phyloP scores from a whole-genome alignment of 73 alveolate species.

The Uronychia binucleata region DNA sequence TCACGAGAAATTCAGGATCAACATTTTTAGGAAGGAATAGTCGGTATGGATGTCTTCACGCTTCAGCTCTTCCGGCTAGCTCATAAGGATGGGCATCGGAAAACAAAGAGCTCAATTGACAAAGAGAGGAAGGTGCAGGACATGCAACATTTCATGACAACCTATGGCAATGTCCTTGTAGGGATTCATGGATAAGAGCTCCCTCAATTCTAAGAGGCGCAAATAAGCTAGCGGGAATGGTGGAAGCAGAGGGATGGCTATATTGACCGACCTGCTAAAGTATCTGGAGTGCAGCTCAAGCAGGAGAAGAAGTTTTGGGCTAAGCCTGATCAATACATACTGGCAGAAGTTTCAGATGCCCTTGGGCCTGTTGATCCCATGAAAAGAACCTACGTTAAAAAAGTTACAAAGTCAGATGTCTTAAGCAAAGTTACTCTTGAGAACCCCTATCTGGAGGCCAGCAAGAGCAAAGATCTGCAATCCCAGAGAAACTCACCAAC shows the following conservation, averaged over 20 bases:
- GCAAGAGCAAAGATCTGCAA: neutral
- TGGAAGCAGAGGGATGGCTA: conserved; percentile 72
- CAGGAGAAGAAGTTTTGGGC: conserved; percentile 41
- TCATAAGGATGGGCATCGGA: neutral
- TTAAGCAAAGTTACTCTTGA: neutral
- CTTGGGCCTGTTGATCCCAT: conserved; percentile 36
- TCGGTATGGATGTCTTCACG: neutral
- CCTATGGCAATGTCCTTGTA: conserved; percentile 31
- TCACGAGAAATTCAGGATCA: neutral
- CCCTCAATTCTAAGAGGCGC: conserved; percentile 57
- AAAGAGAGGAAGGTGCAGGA: conserved; percentile 21
- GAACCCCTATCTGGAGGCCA: neutral
- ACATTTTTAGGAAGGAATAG: neutral
- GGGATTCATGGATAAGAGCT: conserved; percentile 84
- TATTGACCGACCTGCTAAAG: conserved; percentile 55
- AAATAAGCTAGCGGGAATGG: conserved; percentile 50
- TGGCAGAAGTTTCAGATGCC: conserved; percentile 14
- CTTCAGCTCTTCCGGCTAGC: neutral
- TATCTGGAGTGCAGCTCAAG: conserved; percentile 51
- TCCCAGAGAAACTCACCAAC: neutral
- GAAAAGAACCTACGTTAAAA: conserved; percentile 9
- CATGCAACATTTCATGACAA: conserved; percentile 24
- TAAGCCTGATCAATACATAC: conserved; percentile 22
- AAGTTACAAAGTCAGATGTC: neutral
- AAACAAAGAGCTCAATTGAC: conserved; percentile 7